Evolutionary conservation across 139 green algal species (phyloP).

Genomic region (Chlorella sp.): DNA sequence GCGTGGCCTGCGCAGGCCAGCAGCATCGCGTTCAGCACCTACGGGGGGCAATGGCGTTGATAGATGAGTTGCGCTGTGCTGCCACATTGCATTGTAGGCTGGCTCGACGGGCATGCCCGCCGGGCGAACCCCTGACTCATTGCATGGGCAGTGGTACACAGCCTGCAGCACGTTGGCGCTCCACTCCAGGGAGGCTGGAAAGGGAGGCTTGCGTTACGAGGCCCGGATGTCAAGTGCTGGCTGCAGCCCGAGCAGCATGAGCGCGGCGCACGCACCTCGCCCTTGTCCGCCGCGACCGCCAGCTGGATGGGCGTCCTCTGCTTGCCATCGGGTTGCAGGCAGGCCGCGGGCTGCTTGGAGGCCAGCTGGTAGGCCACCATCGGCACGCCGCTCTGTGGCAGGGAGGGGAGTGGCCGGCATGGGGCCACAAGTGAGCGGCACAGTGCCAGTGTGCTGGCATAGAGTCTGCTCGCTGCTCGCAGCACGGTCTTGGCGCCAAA

Average conservation of each 20-base stretch:
- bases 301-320: slow-evolving; percentile 65
- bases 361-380: slow-evolving; percentile 75
- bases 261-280: slow-evolving; percentile 39
- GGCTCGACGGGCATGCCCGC: too few species aligned
- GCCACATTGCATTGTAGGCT: too few species aligned
- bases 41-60: background rate
- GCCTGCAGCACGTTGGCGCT: background rate
- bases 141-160: background rate
- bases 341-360: slow-evolving; percentile 50
- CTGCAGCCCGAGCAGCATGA: too few species aligned
- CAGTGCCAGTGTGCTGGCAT: too few species aligned
- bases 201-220: too few species aligned
- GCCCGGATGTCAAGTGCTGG: too few species aligned
- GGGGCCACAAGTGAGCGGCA: too few species aligned
- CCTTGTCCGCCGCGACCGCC: slow-evolving; percentile 54
- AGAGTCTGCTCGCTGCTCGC: too few species aligned
- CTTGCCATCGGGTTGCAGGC: slow-evolving; percentile 53
- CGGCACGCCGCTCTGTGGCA: slow-evolving; percentile 60
- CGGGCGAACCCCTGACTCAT: too few species aligned
- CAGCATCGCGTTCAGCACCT: slow-evolving; percentile 83
- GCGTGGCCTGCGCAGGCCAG: slow-evolving; percentile 66
- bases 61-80: background rate
- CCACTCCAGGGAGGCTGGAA: too few species aligned
- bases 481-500: too few species aligned
- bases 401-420: background rate